Evolutionary conservation across 108 stramenopile species (phyloP), one percentile per base, ranked within the genome.

Genomic region (Ochromonas danica): DNA sequence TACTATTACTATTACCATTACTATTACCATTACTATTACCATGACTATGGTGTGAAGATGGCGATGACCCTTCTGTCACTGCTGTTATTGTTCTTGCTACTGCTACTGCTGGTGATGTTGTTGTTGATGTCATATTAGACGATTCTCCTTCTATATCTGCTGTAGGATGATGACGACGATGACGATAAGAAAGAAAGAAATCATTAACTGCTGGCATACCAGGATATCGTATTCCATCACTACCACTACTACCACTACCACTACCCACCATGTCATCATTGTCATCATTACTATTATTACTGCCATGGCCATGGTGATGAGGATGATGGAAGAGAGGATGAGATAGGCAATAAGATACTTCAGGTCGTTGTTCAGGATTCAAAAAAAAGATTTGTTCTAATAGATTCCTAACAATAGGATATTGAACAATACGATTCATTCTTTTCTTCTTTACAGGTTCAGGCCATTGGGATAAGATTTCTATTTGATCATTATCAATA

Each of bases 241-340:
- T 31, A n/a, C n/a, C n/a, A n/a, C n/a, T n/a, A n/a, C n/a, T n/a
- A n/a, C n/a, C n/a, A n/a, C n/a, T n/a, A n/a, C n/a, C n/a, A n/a
- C n/a, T n/a, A n/a, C n/a, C n/a, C n/a, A n/a, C n/a, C 3, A 25
- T 67, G 33, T 67, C 63, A 67, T 67, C 63, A 36, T 67, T 10
- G 3, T 67, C 10, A 10, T 35, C 63, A 14, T 36, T 22, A 35
- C 31, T 28, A 36, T 36, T 28, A 67, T 36, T 67, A 36, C 63
- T 57, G 51, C 51, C 51, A 57, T 10, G 51, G 51, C 17, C 51
- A 22, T 17, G 10, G 51, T 10, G 22, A 57, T 22, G 17, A 57
- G 51, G 22, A 22, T 10, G 33, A 31, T 3, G 3, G 25, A 67
- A 67, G 31, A 67, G 25, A 6, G 63, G 63, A 67, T 67, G 63